Percentiles rank a stretch among this genome's conserved stretches.
Conservation (phyloP, 2,329 filamentous ascomycete species). For the Aureobasidium vineae region DNA sequence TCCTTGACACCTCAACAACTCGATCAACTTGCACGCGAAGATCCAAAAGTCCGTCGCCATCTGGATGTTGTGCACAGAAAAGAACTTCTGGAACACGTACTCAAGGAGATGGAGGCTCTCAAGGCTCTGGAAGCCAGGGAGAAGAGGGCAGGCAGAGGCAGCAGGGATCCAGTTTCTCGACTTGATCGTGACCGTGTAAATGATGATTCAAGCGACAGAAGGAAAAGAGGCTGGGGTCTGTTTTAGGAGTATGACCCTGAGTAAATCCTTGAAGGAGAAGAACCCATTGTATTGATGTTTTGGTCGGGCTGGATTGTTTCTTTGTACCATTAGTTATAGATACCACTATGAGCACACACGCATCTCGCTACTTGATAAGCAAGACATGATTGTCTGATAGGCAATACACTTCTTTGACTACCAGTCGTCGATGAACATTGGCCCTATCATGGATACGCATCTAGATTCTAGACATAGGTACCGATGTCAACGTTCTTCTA, state of each 20-base stretch:
- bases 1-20: constrained; percentile 68
- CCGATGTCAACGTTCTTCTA: too few relatives aligned
- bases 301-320: background rate
- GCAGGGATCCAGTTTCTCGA: constrained; percentile 27
- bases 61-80: constrained; percentile 90
- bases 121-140: constrained; percentile 77
- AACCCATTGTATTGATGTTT: background rate
- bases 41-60: constrained; percentile 83
- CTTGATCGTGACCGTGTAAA: background rate
- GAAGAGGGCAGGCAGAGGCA: constrained; percentile 51
- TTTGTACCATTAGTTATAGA: constrained; percentile 22
- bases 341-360: constrained; percentile 21
- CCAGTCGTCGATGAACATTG: too few relatives aligned
- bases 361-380: background rate
- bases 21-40: constrained; percentile 88
- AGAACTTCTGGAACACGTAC: constrained; percentile 85
- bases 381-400: background rate
- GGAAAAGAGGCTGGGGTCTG: constrained; percentile 38
- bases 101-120: constrained; percentile 94
- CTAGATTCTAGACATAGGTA: too few relatives aligned
- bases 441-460: too few relatives aligned
- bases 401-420: too few relatives aligned
- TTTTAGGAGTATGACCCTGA: constrained; percentile 33
- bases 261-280: background rate
- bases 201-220: constrained; percentile 30